Base-by-base conservation (phyloP, 2,329 filamentous ascomycete genomes). In the Monilinia laxa region DNA sequence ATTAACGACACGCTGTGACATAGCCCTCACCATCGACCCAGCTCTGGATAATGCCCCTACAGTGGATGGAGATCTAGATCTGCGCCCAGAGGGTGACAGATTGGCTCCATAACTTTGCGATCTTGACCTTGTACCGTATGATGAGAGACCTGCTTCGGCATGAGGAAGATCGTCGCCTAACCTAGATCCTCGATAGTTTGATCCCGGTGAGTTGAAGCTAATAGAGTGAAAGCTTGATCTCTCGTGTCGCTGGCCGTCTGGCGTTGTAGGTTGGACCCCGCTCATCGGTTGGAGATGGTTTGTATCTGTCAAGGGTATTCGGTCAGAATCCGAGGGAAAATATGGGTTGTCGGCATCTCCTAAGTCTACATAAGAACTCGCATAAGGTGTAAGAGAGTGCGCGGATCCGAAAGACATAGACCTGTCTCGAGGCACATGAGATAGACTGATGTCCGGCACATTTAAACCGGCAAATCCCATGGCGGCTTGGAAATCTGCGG, bases 1-100 rank as follows among this genome's bases (percentile, higher is more conserved):
- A 75, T 98, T 98, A 75, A 99, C 95, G 66, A 99, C 93, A 81
- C 95, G 92, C 80, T 97, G 93, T 42, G 96, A 98, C 87, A 99
- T 96, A 69, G 87, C 87, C 71, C 90, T 86, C 78, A 93, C 86
- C 73, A 93, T 91, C 11, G 90, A 91, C 55, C 90, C 86, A 68
- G 90, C 90, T 72, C 87, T 83, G 31, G 84, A 85, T 63, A 93
- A 77, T 23, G 90, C 89, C 35, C 85, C 85, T 14, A 85, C 83
- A 23, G 88, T 88, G 2, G 89, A 87, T 51, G 88, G 81, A 54
- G 89, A 90, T 55, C 84, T 80, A 63, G 82, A 81, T 63, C 76
- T 75, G 68, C 70, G 77, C 31, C 82, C 82, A 25, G 79, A 80
- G 9, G 86, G 85, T 38, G 78, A 80, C 66, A 85, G 81, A 71